Evolutionary conservation across 208 protist genomes (phyloP), one percentile per base, ranked within the genome.

Genomic region (Acanthamoeba culbertsoni): DNA sequence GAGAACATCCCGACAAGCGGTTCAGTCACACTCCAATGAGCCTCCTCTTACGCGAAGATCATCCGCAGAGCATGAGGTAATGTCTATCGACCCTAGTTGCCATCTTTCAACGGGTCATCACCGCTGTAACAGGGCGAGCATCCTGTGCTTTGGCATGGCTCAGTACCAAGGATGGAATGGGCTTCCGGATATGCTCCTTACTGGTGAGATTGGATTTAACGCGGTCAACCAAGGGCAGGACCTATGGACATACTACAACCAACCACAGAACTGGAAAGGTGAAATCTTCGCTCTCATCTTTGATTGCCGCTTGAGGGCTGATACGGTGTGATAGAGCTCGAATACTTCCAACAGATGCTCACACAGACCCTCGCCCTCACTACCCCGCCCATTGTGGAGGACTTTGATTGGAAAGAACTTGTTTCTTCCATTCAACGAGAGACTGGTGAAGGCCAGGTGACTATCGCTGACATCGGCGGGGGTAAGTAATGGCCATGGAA

Each of bases 81-180:
- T 35, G 57, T 16, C 26, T 8, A 7, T 12, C 26, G 57, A 16
- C 14, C 57, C 6, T 12, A 6, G 28, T 16, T 1, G 28, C 12
- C 57, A 7, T 12, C 1, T 40, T 18, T 31, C 28, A 8, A 55
- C 26, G 23, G 62, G 0, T 40, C 26, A 14, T 40, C 18, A 28
- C 12, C 16, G 3, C 16, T 0, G 2, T 14, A 8, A 28, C 35
- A 79, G 68, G 43, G 73, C 73, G 8, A 84, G 73, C 73, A 53
- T 84, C 23, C 3, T 84, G 73, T 84, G 73, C 45, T 84, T 84
- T 20, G 73, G 73, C 8, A 23, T 40, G 73, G 73, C 73, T 8
- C 73, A 84, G 73, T 84, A 84, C 73, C 43, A 57, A 26, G 73
- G 73, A 12, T 84, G 73, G 73, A 84, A 84, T 33, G 73, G 73